Evolutionary conservation across 1,139 yeast species (phyloP), one percentile per base, ranked within the genome.

Genomic region (Pichia sp.): DNA sequence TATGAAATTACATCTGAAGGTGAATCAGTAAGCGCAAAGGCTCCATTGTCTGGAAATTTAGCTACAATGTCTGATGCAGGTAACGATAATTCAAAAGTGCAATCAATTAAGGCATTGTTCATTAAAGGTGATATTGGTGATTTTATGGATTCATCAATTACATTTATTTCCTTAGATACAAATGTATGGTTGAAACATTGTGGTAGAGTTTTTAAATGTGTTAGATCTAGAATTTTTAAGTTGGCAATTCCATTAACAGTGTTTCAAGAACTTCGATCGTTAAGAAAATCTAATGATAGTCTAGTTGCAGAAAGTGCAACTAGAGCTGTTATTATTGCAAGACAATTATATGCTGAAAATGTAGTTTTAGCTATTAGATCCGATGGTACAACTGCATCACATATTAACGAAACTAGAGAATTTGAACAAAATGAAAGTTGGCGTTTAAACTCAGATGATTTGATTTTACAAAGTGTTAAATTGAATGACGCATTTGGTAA

Each of bases 141-240:
- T 21, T 62, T 68, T 34, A 74, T 76, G 71, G 82, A 76, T 53
- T 68, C 73, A 8, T 59, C 68, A 9, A 62, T 76, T 31, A 79
- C 88, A 0, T 72, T 71, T 51, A 70, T 82, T 42, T 76, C 87
- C 1, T 66, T 82, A 42, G 93, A 83, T 62, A 83, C 93, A 7
- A 82, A 84, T 49, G 78, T 83, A 46, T 83, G 91, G 91, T 65
- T 83, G 49, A 80, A 83, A 52, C 89, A 82, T 56, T 82, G 88
- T 58, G 93, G 91, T 2, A 69, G 82, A 46, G 69, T 83, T 24
- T 83, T 72, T 64, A 83, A 83, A 57, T 76, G 86, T 53, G 76
- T 82, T 14, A 68, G 80, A 29, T 75, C 75, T 50, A 72, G 71
- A 11, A 73, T 80, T 3, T 68, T 83, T 51, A 76, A 62, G 60